These are phyloP conservation scores for Tilletia indica DNA, from an alignment of 1,284 basidiomycete genomes.

Conservation along the genomic window DNA sequence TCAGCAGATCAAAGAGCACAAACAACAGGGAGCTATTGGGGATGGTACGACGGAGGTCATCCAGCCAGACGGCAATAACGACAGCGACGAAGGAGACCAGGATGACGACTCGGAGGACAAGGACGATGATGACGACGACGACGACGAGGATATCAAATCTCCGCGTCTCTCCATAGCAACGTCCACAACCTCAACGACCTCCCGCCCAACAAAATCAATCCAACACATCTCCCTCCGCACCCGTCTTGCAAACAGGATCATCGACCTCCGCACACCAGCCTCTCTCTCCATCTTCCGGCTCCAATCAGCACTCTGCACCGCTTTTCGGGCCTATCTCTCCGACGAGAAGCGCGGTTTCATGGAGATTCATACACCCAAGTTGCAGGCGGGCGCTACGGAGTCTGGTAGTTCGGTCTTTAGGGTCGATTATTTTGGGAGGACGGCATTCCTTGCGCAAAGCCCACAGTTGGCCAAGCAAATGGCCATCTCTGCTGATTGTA, in stretches of 20 bases:
- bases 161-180: constrained; percentile 15
- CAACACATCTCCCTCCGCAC: constrained; percentile 41
- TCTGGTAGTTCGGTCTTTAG: constrained; percentile 49
- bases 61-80: constrained; percentile 32
- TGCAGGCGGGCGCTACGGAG: constrained; percentile 51
- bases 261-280: constrained; percentile 49
- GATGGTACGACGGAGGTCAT: background rate
- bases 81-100: constrained; percentile 22
- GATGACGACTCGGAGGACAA: constrained; percentile 22
- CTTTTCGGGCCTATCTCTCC: constrained; percentile 43
- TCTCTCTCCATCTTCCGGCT: constrained; percentile 49
- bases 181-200: constrained; percentile 10
- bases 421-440: constrained; percentile 52
- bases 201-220: constrained; percentile 26
- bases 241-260: constrained; percentile 47
- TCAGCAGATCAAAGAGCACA: background rate
- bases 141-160: background rate
- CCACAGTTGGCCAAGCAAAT: constrained; percentile 54
- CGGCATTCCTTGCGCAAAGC: constrained; percentile 48
- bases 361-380: constrained; percentile 53
- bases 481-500: constrained; percentile 45
- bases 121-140: background rate
- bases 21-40: background rate
- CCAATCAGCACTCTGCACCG: constrained; percentile 45
- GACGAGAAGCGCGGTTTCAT: constrained; percentile 36